Evolutionary conservation across 768 basidiomycete genomes (phyloP), one percentile per base, ranked within the genome.

Genomic region (Sutorius australiensis): DNA sequence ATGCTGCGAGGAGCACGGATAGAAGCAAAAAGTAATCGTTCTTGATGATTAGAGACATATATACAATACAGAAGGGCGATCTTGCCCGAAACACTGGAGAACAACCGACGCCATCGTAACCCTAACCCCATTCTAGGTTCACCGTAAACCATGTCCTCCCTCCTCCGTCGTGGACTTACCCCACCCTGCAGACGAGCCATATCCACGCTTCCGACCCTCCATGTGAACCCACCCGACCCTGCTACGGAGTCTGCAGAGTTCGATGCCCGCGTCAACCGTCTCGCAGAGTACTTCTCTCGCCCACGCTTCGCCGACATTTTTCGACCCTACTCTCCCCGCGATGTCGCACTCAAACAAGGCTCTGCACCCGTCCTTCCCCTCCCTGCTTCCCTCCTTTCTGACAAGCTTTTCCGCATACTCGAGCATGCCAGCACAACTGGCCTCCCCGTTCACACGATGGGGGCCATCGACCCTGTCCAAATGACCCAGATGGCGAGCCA

Each of bases 401-500:
- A 92, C 75, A 95, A 95, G 71, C 79, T 98, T n/a, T 89, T 81
- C 67, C 73, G 75, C 12, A 65, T 85, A 9, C 77, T 98, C 43
- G 73, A 77, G 17, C 78, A 80, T 44, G 84, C 86, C 40, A 81
- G 82, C 21, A 78, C 75, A 34, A 80, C 79, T 36, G 79, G 80
- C 30, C 75, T 76, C 57, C 92, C 93, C 0, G 80, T 95, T 12
- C 89, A 92, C 61, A 95, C 94, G 2, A 86, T 95, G 82, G 93
- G 93, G 37, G 92, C 91, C 5, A 87, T 97, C 56, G 95, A 97
- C 67, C 92, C 93, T 0, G 81, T 94, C 13, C 93, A 92, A 72
- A 91, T 94, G 88, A 93, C 91, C 0, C 93, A 97, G 72, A 92
- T 92, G 89, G 94, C 91, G 8, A 75, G 74, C 48, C 80, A 89